Conservation (phyloP, 2,329 filamentous ascomycete genomes). For the Aspergillus tamarii region DNA sequence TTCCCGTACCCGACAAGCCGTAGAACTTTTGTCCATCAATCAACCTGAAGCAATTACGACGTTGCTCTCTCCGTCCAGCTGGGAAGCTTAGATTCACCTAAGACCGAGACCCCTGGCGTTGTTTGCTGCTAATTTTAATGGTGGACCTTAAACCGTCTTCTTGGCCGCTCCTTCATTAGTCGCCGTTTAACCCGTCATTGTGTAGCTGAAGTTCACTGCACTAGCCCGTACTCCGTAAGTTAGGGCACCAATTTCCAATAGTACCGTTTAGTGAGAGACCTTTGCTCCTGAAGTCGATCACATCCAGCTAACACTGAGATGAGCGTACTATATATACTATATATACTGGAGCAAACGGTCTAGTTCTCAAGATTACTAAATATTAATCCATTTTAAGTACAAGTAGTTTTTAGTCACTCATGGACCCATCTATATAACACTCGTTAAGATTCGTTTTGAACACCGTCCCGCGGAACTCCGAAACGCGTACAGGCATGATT, state of each 20-base stretch:
- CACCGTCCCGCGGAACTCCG: background rate
- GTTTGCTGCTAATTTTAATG: conserved; percentile 3
- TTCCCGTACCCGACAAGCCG: background rate
- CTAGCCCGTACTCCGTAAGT: background rate
- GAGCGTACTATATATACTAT: background rate
- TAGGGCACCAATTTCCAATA: conserved; percentile 3
- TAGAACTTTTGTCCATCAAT: background rate
- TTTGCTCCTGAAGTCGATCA: background rate
- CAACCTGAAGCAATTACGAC: conserved; percentile 4
- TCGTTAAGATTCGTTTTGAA: background rate
- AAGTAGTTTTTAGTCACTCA: background rate
- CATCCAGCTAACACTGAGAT: background rate
- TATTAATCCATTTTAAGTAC: background rate
- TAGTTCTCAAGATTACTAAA: background rate
- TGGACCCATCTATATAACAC: conserved; percentile 1
- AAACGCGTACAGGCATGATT: background rate
- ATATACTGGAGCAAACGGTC: background rate
- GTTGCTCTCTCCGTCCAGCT: background rate
- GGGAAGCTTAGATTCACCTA: background rate
- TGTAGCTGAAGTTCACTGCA: background rate
- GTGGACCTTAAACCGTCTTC: background rate
- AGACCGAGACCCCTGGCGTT: background rate
- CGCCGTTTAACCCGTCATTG: background rate
- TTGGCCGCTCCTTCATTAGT: conserved; percentile 3
- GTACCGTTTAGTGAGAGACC: background rate